Evolutionary conservation across 2,329 filamentous ascomycete species (phyloP).

Genomic region (Fusarium goolgardi): DNA sequence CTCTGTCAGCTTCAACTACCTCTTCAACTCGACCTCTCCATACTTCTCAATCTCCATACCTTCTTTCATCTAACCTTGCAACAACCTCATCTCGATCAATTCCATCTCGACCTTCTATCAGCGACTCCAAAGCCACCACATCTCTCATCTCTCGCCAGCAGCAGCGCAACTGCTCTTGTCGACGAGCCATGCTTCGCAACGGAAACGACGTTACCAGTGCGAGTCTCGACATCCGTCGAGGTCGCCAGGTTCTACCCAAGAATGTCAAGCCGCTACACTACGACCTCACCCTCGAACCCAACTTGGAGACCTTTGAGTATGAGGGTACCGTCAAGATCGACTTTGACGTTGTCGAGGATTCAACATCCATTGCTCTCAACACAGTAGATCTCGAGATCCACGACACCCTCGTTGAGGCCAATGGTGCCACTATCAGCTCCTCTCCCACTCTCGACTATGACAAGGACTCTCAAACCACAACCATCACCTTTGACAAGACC

Average conservation of each 20-base stretch:
- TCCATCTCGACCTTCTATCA: conserved; percentile 1
- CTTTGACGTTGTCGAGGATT: conserved; percentile 86
- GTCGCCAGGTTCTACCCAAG: conserved; percentile 85
- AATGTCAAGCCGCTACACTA: conserved; percentile 96
- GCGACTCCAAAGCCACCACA: conserved; percentile 10
- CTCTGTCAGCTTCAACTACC: conserved; percentile 25
- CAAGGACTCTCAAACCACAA: conserved; percentile 83
- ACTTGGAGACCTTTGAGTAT: conserved; percentile 89
- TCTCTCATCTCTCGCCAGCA: conserved; percentile 34
- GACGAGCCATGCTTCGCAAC: conserved; percentile 48
- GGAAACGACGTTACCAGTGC: conserved; percentile 40
- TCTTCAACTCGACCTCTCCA: neutral
- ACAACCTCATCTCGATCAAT: conserved; percentile 6
- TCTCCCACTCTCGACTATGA: conserved; percentile 72
- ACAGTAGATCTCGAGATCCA: conserved; percentile 87
- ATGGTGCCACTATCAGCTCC: conserved; percentile 60
- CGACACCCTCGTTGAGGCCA: conserved; percentile 61
- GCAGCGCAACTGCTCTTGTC: conserved; percentile 47
- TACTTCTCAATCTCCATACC: conserved; percentile 9
- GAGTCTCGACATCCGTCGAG: conserved; percentile 47
- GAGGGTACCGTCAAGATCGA: conserved; percentile 87
- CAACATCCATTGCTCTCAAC: conserved; percentile 87
- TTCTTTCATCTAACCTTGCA: conserved; percentile 11
- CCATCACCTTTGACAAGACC: conserved; percentile 79
- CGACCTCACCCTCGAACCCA: conserved; percentile 88